These are phyloP conservation scores for Kwoniella botswanensis DNA, from an alignment of 768 basidiomycete genomes.

Conservation along the genomic window DNA sequence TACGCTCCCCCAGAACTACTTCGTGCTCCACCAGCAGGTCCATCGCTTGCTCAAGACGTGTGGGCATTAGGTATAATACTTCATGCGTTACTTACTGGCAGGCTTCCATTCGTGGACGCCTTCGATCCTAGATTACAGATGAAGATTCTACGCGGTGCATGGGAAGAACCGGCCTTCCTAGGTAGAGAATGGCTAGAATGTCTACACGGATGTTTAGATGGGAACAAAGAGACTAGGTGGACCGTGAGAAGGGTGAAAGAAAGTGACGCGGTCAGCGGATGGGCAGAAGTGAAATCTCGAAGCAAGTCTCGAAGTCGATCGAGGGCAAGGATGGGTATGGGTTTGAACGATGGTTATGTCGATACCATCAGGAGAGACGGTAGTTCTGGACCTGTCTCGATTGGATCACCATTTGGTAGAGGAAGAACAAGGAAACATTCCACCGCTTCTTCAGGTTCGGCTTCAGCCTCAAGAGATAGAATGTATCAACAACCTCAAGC, in stretches of 20 bases:
- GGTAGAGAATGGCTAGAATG: constrained; percentile 62
- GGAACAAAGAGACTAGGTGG: constrained; percentile 70
- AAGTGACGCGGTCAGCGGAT: constrained; percentile 55
- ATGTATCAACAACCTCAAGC: neutral
- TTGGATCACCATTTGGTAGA: constrained; percentile 20
- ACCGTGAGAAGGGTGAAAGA: constrained; percentile 79
- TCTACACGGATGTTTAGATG: constrained; percentile 78
- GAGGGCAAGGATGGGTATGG: constrained; percentile 25
- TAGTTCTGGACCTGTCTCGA: constrained; percentile 23
- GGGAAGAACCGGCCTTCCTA: constrained; percentile 58
- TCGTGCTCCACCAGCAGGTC: constrained; percentile 61
- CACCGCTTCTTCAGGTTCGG: neutral
- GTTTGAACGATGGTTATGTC: constrained; percentile 10
- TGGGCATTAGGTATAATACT: constrained; percentile 95
- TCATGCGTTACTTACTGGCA: constrained; percentile 79
- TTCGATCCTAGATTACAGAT: constrained; percentile 90
- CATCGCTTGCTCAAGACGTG: constrained; percentile 79
- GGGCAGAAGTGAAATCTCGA: constrained; percentile 49
- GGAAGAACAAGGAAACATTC: constrained; percentile 14
- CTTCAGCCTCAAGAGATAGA: constrained; percentile 12
- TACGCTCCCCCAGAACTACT: constrained; percentile 90
- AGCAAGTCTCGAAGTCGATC: constrained; percentile 40
- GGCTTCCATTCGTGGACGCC: constrained; percentile 83
- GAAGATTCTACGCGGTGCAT: constrained; percentile 83
- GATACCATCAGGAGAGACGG: constrained; percentile 16